Evolutionary conservation across 352 stramenopile species (phyloP).

Genomic region (Globisporangium ultimum): DNA sequence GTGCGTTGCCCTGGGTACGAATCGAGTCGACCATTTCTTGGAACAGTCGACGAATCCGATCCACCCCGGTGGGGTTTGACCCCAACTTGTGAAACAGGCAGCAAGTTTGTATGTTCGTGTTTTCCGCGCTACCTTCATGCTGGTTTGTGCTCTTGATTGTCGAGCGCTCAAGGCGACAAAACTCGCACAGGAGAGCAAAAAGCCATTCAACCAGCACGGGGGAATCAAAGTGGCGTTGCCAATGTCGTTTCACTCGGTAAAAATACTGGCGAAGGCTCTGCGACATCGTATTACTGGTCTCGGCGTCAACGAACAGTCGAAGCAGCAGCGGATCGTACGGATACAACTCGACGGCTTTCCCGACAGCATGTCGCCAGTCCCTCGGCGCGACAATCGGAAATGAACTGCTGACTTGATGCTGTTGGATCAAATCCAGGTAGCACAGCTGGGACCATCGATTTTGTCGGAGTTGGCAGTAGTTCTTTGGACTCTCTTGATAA

Average conservation of each 20-base stretch:
- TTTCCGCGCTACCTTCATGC: slow-evolving; percentile 2
- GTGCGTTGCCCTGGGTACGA: slow-evolving; percentile 45
- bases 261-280: slow-evolving; percentile 71
- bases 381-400: slow-evolving; percentile 46
- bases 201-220: slow-evolving; percentile 67
- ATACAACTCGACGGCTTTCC: slow-evolving; percentile 30
- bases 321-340: slow-evolving; percentile 51
- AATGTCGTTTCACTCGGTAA: slow-evolving; percentile 31
- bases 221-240: slow-evolving; percentile 58
- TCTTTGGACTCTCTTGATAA: not conserved
- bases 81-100: slow-evolving; percentile 71
- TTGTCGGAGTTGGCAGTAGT: slow-evolving; percentile 17
- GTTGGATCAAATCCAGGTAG: slow-evolving; percentile 60
- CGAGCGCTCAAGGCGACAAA: slow-evolving; percentile 50
- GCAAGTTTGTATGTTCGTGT: slow-evolving; percentile 22
- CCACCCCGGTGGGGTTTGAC: slow-evolving; percentile 45
- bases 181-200: slow-evolving; percentile 67
- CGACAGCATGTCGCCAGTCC: slow-evolving; percentile 44
- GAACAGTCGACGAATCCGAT: slow-evolving; percentile 58
- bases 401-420: slow-evolving; percentile 30
- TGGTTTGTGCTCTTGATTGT: slow-evolving; percentile 8
- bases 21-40: slow-evolving; percentile 56
- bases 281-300: slow-evolving; percentile 68
- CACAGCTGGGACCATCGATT: slow-evolving; percentile 30
- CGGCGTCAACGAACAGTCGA: slow-evolving; percentile 69